Evolutionary conservation across 2,329 filamentous ascomycete species (phyloP), one percentile per base, ranked within the genome.

Genomic region (Phaeosphaeria sp.): DNA sequence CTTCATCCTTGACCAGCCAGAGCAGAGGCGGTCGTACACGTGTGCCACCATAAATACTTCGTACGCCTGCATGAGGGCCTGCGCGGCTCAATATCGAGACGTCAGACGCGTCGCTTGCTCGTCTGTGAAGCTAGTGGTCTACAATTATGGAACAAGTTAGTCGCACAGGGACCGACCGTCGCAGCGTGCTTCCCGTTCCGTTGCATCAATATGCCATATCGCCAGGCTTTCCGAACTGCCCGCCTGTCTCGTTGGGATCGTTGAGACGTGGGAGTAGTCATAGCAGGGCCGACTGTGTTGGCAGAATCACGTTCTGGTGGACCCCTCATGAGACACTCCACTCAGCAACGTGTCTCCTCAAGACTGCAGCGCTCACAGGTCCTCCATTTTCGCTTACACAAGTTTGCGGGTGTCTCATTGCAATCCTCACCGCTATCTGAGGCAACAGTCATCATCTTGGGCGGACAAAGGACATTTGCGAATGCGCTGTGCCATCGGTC

Each of bases 301-400:
- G 63, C 61, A 58, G n/a, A 24, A 49, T 36, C 40, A 36, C 36
- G 40, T 21, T 46, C 20, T 46, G 44, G 44, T 36, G 24, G 58
- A 58, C 54, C 60, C 58, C 60, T 53, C 56, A 56, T 54, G 15
- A 46, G 21, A 46, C 48, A 55, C 51, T 53, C 60, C 63, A 54
- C 52, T n/a, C 54, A 58, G 53, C 30, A 36, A 63, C 63, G 63
- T 65, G 63, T 63, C 58, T 59, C 54, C 49, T 33, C 55, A 56
- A 47, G 49, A 50, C 42, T 51, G 33, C 50, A 54, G 54, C 54
- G 48, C 53, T 55, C 39, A 52, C 39, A 39, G 43, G 51, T 63
- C 59, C 57, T 53, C 52, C 56, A 52, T 56, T 22, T 46, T 42
- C 52, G 52, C 57, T 57, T 59, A 57, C 50, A 40, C 36, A 27